These are phyloP conservation scores for Fusarium avenaceum DNA, from an alignment of 2,329 filamentous ascomycete species.

Conservation along the genomic window DNA sequence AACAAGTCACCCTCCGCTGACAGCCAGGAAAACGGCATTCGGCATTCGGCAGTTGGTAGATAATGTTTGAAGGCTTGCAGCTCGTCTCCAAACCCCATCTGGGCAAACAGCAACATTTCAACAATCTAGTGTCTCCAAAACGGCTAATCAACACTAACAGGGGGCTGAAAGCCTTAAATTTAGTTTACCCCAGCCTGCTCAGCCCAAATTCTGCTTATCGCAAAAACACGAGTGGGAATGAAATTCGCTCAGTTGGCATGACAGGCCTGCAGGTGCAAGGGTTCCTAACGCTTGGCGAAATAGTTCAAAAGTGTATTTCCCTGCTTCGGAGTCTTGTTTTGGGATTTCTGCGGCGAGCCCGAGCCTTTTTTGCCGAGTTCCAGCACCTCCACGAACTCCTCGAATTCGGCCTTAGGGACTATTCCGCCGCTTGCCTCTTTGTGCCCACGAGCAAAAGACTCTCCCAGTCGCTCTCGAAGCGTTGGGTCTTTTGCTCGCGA, in stretches of 20 bases:
- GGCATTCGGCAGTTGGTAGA: no score
- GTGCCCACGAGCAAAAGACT: conserved; percentile 75
- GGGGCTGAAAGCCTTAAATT: neutral
- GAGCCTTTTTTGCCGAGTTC: conserved; percentile 68
- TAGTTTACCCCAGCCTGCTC: no score
- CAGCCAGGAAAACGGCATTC: no score
- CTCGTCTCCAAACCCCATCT: neutral
- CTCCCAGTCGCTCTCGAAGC: conserved; percentile 65
- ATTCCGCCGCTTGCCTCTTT: conserved; percentile 77
- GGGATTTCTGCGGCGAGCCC: conserved; percentile 47
- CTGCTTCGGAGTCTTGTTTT: conserved; percentile 54
- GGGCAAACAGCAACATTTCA: neutral
- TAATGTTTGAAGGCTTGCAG: no score
- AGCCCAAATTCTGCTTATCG: neutral
- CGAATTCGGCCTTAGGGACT: conserved; percentile 71
- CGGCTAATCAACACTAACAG: neutral
- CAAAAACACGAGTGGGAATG: neutral
- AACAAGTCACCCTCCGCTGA: no score
- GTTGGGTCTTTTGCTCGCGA: conserved; percentile 56
- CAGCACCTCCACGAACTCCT: conserved; percentile 72
- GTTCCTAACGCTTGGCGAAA: conserved; percentile 58
- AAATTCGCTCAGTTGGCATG: conserved; percentile 11
- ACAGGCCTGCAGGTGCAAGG: neutral
- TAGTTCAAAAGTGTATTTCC: conserved; percentile 69
- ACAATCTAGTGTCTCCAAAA: neutral